Evolutionary conservation across 371 early-diverging fungal genomes (phyloP), one percentile per base, ranked within the genome.

Genomic region (Lichtheimia ramosa): DNA sequence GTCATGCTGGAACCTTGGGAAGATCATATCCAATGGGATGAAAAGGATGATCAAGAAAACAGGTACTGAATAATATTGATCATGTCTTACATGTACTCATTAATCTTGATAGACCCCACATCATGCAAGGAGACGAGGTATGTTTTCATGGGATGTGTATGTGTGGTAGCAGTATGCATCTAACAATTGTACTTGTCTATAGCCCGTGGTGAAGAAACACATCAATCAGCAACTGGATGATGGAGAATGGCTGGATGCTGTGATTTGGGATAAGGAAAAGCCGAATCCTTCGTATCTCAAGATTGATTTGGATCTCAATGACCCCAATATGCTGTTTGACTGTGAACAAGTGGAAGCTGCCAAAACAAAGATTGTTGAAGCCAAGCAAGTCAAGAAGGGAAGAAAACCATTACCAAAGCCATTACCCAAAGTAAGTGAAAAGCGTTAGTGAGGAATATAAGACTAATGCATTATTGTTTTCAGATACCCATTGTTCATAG

Each of bases 1-100:
- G 65, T 94, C 16, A 77, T 88, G 61, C 68, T 92, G 43, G 92
- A 91, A 28, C 63, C 70, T 12, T 96, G 96, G 96, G 94, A 96
- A 61, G 86, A 90, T 27, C 75, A 84, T 12, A 88, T 96, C 53
- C 50, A 89, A n/a, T 96, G 96, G 96, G 86, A 86, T 23, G 86
- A 80, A 28, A 81, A 75, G 15, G 68, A 67, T 14, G 49, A 58
- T n/a, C 53, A 48, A 42, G 62, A 39, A 18, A 55, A 23, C 23
- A 34, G 34, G 34, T 34, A 28, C 28, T 28, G 8, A 34, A 27
- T 10, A 10, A 34, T 8, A 34, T 34, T 1, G 34, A 34, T 8
- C 34, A 34, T 34, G 10, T 8, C 34, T 34, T 2, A 10, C 10
- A 2, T 34, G 8, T 34, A 34, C 34, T 34, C 34, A 34, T 27